phyloP scores from a whole-genome alignment of 78 protist genomes.

The Dictyostelium purpureum region DNA sequence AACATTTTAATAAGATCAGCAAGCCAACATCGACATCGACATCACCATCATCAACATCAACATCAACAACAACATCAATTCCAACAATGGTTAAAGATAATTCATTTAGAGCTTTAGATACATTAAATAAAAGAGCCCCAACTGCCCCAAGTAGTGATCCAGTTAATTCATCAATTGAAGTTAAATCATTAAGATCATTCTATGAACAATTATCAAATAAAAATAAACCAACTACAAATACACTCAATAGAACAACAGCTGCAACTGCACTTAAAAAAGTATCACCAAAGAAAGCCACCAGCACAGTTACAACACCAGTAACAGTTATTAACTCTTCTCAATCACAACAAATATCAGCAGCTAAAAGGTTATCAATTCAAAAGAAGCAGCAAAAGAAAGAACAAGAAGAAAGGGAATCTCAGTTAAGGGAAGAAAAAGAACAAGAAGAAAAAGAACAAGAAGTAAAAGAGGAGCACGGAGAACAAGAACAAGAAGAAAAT shows the following conservation, averaged over 20 bases:
- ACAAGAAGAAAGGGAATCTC: not conserved
- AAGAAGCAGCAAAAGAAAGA: not conserved
- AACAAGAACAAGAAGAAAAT: not conserved
- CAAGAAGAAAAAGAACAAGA: not conserved
- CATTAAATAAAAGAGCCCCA: not conserved
- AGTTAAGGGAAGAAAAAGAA: not conserved
- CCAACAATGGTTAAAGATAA: not conserved
- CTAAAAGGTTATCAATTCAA: constrained; percentile 25
- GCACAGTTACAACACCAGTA: not conserved
- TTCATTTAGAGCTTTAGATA: constrained; percentile 6
- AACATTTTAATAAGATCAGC: not conserved
- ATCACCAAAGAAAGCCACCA: not conserved
- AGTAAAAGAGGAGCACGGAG: not conserved
- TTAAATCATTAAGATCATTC: constrained; percentile 43
- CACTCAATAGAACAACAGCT: too few relatives aligned
- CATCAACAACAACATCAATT: not conserved
- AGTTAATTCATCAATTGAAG: not conserved
- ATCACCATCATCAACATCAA: not conserved
- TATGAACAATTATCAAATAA: constrained; percentile 20
- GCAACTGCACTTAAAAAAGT: constrained; percentile 11
- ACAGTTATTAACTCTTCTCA: not conserved
- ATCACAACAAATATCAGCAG: not conserved
- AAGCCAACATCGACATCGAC: not conserved
- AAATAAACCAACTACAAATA: not conserved
- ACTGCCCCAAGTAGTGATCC: not conserved